These are phyloP conservation scores for Solanum pinnatisectum DNA, from an alignment of 257 asterid species.

Conservation along the genomic window DNA sequence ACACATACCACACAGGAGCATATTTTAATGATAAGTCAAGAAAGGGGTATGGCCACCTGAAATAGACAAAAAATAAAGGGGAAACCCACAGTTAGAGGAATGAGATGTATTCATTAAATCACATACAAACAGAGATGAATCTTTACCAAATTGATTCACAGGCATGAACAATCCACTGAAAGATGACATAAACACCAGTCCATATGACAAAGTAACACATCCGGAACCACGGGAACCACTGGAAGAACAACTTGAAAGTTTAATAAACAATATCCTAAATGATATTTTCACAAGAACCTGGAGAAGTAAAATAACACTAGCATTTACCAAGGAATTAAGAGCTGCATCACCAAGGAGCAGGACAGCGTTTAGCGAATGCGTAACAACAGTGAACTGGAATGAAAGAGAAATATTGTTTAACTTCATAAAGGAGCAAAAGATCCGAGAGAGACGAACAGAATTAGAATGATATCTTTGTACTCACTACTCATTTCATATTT, in stretches of 20 bases:
- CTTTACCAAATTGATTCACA: conserved; percentile 48
- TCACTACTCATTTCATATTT: not conserved
- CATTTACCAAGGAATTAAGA: conserved; percentile 71
- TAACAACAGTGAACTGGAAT: conserved; percentile 59
- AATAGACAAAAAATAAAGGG: conserved; percentile 6
- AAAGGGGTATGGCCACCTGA: conserved; percentile 99
- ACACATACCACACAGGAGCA: conserved; percentile 67
- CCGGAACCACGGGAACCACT: conserved; percentile 80
- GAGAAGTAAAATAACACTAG: not conserved
- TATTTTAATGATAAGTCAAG: conserved; percentile 51
- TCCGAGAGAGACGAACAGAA: not conserved
- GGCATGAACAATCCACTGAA: conserved; percentile 85
- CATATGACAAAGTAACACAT: conserved; percentile 60
- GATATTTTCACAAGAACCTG: not conserved
- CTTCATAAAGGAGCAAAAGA: conserved; percentile 3
- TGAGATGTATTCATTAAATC: not conserved
- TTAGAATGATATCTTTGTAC: not conserved
- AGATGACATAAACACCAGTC: conserved; percentile 75
- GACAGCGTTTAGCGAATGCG: conserved; percentile 71
- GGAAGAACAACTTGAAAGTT: conserved; percentile 15
- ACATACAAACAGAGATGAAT: not conserved
- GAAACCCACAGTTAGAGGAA: not conserved
- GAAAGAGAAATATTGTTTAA: not conserved
- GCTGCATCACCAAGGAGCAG: conserved; percentile 77
- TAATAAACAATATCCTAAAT: not conserved